Percentiles rank a stretch among this genome's conserved stretches.
Conservation (phyloP, 2,329 filamentous ascomycete species). For the Neonectria ditissima region DNA sequence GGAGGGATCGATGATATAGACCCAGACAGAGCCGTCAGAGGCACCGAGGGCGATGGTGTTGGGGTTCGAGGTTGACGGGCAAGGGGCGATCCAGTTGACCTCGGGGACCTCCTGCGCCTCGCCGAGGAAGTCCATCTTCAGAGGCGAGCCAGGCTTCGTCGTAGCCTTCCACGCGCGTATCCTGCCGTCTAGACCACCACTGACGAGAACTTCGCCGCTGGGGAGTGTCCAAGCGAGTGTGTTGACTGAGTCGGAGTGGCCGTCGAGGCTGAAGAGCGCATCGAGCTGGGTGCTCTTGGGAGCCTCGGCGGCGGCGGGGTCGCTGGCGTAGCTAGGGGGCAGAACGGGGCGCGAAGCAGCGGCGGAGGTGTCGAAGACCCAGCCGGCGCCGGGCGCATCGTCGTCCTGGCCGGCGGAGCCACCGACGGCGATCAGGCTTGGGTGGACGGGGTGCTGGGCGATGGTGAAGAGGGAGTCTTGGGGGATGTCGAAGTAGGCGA, state of each 20-base stretch:
- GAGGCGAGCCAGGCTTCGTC: constrained; percentile 59
- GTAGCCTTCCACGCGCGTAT: constrained; percentile 75
- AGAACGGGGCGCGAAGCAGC: constrained; percentile 74
- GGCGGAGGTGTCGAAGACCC: constrained; percentile 81
- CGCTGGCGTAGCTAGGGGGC: constrained; percentile 79
- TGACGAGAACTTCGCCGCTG: constrained; percentile 84
- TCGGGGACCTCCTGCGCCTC: constrained; percentile 93
- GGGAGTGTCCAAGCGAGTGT: constrained; percentile 86
- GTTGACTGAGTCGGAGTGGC: constrained; percentile 92
- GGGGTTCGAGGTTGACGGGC: constrained; percentile 76
- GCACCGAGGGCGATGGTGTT: constrained; percentile 91
- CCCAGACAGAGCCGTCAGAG: constrained; percentile 93
- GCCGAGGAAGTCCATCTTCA: constrained; percentile 72
- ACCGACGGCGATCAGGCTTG: constrained; percentile 85
- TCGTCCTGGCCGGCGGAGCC: constrained; percentile 73
- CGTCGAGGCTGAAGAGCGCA: constrained; percentile 81
- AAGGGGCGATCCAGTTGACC: constrained; percentile 89
- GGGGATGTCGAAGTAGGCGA: constrained; percentile 91
- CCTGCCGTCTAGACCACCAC: constrained; percentile 87
- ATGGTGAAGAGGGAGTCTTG: constrained; percentile 95
- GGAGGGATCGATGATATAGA: constrained; percentile 83
- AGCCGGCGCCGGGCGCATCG: constrained; percentile 80
- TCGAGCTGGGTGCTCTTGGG: constrained; percentile 67
- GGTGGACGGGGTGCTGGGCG: constrained; percentile 86
- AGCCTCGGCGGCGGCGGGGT: constrained; percentile 67